A percentile compares a stretch with the other conserved stretches of the same genome.
phyloP scores from a whole-genome alignment of 2,329 filamentous ascomycete genomes.

The Microdochium trichocladiopsis region DNA sequence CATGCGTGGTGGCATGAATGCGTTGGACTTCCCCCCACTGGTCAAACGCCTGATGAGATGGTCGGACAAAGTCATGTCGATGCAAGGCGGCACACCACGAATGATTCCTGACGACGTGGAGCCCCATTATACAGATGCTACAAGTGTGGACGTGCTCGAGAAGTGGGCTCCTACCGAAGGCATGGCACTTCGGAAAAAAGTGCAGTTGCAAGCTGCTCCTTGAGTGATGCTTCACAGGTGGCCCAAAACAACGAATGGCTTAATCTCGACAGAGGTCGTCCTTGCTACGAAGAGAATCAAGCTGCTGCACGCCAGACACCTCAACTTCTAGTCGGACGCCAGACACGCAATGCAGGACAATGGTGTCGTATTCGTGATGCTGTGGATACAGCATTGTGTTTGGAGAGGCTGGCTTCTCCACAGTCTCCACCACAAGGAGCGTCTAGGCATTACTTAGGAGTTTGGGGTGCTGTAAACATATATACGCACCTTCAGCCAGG shows the following conservation, averaged over 20 bases:
- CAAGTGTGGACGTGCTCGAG: background rate
- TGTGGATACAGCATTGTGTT: too few species aligned
- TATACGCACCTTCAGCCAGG: too few species aligned
- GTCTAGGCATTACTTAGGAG: too few species aligned
- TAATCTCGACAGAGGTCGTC: too few species aligned
- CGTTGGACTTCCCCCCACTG: background rate
- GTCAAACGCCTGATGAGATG: background rate
- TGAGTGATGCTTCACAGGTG: background rate
- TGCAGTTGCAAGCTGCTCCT: background rate
- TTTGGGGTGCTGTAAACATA: too few species aligned
- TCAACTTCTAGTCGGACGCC: too few species aligned
- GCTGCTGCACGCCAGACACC: too few species aligned
- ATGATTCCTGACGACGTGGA: background rate
- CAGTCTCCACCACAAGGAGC: too few species aligned
- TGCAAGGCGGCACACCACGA: background rate
- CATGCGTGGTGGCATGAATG: background rate
- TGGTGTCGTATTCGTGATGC: too few species aligned
- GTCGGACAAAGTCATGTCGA: background rate
- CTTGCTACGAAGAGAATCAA: too few species aligned
- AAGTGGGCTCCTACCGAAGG: background rate
- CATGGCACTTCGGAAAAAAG: background rate
- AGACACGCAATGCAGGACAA: background rate
- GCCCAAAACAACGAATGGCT: background rate
- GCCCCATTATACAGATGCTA: background rate
- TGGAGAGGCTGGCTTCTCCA: too few species aligned